Evolutionary conservation across 2,329 filamentous ascomycete genomes (phyloP), one percentile per base, ranked within the genome.

Genomic region (Mollisiaceae sp.): DNA sequence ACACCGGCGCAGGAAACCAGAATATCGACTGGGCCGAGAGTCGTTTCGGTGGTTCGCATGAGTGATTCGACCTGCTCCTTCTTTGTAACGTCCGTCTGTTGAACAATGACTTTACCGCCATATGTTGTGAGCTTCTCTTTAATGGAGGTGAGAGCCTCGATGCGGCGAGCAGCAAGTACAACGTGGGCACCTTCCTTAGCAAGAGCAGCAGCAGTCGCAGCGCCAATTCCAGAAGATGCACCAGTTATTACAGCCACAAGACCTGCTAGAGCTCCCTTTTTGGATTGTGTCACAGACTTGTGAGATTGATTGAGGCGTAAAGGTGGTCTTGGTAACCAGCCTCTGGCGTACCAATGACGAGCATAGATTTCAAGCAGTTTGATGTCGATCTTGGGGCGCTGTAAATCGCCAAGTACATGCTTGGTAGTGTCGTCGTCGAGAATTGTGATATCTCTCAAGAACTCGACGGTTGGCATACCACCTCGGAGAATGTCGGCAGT

Each of bases 1-100:
- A 94, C 91, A 41, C 91, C 91, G 0, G 91, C 92, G 73, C 91
- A 92, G 47, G 88, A 88, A 59, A 94, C 86, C n/a, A 94, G 84
- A 60, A 94, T 91, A 75, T 94, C 91, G 54, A 94, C 82, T 0
- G 89, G 86, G 0, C 91, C 91, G 0, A 94, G 86, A 70, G 88
- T 80, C 55, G 85, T 82, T 32, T 80, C 80, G 0, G 90, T 82
- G 0, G 84, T 81, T 2, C 79, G 77, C 67, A 94, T 81, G 3
- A 94, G 86, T 0, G 83, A 82, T 71, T 91, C 86, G 5, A 93
- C 90, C 71, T 93, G 84, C 4, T 78, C 77, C 67, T 82, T 84
- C 72, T 87, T 82, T 0, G 91, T 93, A 18, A 94, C 89, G 71
- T 94, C 91, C 0, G 91, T 94, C 73, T 85, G 82, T 64, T 87